Evolutionary conservation across 805 yeast species (phyloP).

Genomic region (Starmerella ratchasimensis): DNA sequence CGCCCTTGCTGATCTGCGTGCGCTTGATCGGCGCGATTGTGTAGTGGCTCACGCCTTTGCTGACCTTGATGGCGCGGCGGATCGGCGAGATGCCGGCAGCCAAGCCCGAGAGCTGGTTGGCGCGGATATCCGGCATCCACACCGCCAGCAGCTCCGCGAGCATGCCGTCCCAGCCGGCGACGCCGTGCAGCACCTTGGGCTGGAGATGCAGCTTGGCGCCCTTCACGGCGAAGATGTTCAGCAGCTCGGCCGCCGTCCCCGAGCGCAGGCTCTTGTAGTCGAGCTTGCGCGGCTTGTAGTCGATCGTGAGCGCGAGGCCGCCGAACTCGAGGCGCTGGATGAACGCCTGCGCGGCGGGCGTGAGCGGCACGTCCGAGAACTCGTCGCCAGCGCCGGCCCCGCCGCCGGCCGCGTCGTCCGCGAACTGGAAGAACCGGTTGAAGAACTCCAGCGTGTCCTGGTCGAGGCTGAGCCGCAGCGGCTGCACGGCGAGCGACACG

Average conservation of each 20-base stretch:
- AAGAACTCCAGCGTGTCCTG: conserved; percentile 86
- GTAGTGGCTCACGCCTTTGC: conserved; percentile 8
- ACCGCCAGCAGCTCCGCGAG: conserved; percentile 42
- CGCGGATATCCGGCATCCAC: conserved; percentile 81
- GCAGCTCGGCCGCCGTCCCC: conserved; percentile 74
- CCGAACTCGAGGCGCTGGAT: conserved; percentile 46
- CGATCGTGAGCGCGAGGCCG: conserved; percentile 50
- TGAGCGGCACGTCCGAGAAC: too few relatives aligned
- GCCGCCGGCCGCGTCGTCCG: too few relatives aligned
- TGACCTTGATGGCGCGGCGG: conserved; percentile 23
- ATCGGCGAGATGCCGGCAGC: conserved; percentile 77
- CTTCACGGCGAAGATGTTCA: conserved; percentile 79
- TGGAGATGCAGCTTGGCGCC: conserved; percentile 63
- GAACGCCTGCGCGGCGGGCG: conserved; percentile 25
- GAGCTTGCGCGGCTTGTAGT: conserved; percentile 81
- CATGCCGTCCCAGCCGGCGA: conserved; percentile 57
- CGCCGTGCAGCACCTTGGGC: conserved; percentile 54
- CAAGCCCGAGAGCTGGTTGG: conserved; percentile 69
- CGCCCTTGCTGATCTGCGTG: conserved; percentile 8
- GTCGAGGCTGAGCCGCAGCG: conserved; percentile 73
- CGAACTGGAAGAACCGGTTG: conserved; percentile 67
- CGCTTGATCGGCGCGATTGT: conserved; percentile 9
- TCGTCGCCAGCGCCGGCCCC: too few relatives aligned
- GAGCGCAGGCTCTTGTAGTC: conserved; percentile 75
- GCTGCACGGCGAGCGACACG: conserved; percentile 34